phyloP scores from a whole-genome alignment of 2,329 filamentous ascomycete genomes.

The Teratosphaeria nubilosa region DNA sequence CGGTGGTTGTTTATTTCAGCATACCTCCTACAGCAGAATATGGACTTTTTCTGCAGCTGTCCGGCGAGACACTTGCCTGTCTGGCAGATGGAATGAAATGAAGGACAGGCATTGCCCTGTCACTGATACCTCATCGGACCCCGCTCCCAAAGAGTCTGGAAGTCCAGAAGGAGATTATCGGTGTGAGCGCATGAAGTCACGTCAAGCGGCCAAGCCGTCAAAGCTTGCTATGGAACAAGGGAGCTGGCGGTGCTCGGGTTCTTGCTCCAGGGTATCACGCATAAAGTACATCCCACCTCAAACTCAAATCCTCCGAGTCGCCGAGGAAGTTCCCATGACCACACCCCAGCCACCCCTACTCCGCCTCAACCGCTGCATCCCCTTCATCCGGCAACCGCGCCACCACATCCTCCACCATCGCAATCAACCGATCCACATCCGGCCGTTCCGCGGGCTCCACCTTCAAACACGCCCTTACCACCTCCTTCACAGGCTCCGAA shows the following conservation, averaged over 20 bases:
- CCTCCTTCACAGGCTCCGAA: constrained; percentile 71
- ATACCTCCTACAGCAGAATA: background rate
- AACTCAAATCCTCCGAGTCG: background rate
- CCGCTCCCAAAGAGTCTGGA: background rate
- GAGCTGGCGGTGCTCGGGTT: background rate
- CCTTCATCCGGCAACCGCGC: constrained; percentile 51
- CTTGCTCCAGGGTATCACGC: background rate
- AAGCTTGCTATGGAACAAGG: background rate
- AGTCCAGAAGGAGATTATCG: too few relatives aligned
- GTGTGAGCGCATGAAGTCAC: too few relatives aligned
- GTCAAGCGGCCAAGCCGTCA: too few relatives aligned
- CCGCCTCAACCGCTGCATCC: constrained; percentile 19
- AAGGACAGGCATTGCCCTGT: background rate
- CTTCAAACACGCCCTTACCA: constrained; percentile 75
- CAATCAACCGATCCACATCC: constrained; percentile 74
- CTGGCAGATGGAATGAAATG: background rate
- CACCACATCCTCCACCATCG: constrained; percentile 65
- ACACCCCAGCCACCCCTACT: constrained; percentile 5
- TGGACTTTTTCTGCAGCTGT: background rate
- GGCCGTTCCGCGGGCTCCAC: constrained; percentile 84
- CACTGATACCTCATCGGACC: background rate
- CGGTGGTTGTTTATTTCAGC: too few relatives aligned
- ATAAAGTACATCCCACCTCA: background rate
- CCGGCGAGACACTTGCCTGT: background rate
- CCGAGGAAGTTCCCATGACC: background rate